Conservation (phyloP, 1,284 basidiomycete species). For the Veloboletus limbatus region DNA sequence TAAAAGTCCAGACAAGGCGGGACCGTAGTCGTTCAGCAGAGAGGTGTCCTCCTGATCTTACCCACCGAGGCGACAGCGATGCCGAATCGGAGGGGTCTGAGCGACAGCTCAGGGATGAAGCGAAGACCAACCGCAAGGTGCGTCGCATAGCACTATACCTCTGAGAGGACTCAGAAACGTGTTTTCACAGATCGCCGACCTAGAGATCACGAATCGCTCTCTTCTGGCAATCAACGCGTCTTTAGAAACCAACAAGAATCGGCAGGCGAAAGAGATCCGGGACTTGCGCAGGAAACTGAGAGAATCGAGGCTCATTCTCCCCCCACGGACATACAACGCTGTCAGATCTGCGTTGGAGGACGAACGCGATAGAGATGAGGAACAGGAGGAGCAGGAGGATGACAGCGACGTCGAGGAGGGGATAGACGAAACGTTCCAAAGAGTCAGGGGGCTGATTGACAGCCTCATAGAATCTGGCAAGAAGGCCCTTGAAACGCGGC, state of each 20-base stretch:
- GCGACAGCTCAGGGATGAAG: constrained; percentile 58
- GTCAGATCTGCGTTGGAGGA: constrained; percentile 48
- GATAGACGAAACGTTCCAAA: constrained; percentile 48
- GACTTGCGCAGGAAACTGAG: constrained; percentile 72
- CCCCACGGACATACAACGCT: constrained; percentile 58
- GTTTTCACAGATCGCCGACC: constrained; percentile 65
- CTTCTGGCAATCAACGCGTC: constrained; percentile 73
- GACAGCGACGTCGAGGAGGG: constrained; percentile 43
- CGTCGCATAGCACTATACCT: constrained; percentile 5
- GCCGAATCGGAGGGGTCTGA: constrained; percentile 42
- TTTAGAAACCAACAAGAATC: constrained; percentile 69
- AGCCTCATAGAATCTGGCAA: constrained; percentile 58
- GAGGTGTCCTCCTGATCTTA: constrained; percentile 6
- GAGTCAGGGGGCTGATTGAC: constrained; percentile 61
- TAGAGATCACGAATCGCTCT: constrained; percentile 80
- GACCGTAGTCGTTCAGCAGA: constrained; percentile 26
- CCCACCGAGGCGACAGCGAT: constrained; percentile 28
- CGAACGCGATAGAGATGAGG: constrained; percentile 40
- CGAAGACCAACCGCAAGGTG: constrained; percentile 80
- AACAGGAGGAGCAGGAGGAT: too few relatives aligned
- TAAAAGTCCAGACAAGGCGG: constrained; percentile 3
- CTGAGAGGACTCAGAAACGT: constrained; percentile 2
- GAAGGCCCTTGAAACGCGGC: constrained; percentile 57
- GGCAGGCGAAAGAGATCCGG: constrained; percentile 77
- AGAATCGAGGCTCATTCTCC: constrained; percentile 72